Evolutionary conservation across 2,329 filamentous ascomycete species (phyloP).

Genomic region (Helotiales sp.): DNA sequence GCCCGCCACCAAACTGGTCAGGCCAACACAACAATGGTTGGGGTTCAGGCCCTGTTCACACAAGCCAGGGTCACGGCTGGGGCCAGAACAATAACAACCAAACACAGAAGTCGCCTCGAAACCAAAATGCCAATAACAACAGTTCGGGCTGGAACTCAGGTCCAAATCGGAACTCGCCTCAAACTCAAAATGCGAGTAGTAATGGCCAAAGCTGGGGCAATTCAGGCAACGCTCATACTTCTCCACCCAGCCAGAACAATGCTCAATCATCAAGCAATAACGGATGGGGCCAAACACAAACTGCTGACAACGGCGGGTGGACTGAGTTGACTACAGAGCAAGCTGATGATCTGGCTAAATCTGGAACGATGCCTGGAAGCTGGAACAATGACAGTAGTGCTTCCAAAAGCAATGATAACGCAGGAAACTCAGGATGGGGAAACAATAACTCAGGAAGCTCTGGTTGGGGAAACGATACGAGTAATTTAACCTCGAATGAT

Average conservation of each 20-base stretch:
- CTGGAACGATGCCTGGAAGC: not conserved
- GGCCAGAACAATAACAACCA: not conserved
- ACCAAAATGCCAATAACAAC: not conserved
- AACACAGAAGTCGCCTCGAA: not conserved
- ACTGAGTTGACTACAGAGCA: not conserved
- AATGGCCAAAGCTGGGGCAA: not conserved
- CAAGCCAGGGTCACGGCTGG: not conserved
- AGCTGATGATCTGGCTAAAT: not conserved
- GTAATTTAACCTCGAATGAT: too few species aligned
- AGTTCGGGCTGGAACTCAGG: not conserved
- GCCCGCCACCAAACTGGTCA: constrained; percentile 1
- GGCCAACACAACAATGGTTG: not conserved
- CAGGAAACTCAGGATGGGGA: too few species aligned
- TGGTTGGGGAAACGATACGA: too few species aligned
- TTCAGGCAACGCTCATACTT: not conserved
- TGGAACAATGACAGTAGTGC: constrained; percentile 17
- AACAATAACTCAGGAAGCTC: too few species aligned
- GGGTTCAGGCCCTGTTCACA: too few species aligned
- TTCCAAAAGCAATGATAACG: too few species aligned
- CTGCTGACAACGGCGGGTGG: too few species aligned
- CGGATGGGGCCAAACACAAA: not conserved
- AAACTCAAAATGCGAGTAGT: too few species aligned
- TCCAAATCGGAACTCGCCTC: too few species aligned
- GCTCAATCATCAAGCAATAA: not conserved
- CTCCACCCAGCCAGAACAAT: not conserved